These are phyloP conservation scores for Kregervanrija fluxuum DNA, from an alignment of 805 yeast genomes.

Conservation along the genomic window DNA sequence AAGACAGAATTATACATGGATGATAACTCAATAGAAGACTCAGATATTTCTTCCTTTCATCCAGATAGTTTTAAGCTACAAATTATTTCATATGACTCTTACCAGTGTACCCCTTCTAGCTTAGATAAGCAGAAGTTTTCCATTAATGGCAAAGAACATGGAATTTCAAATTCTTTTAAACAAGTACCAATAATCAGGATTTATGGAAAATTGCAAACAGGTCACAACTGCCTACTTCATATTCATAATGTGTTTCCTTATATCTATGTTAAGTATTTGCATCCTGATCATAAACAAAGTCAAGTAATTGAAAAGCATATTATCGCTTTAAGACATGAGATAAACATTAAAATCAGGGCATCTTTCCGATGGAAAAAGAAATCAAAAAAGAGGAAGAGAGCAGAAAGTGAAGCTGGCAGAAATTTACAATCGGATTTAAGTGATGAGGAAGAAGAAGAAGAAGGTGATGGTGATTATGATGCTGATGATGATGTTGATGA, in stretches of 20 bases:
- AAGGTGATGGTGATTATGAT: slow-evolving; percentile 9
- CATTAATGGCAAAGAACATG: slow-evolving; percentile 15
- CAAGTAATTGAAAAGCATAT: slow-evolving; percentile 28
- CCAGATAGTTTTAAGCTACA: slow-evolving; percentile 39
- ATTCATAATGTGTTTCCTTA: slow-evolving; percentile 85
- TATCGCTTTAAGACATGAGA: slow-evolving; percentile 29
- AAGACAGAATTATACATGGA: too few relatives aligned
- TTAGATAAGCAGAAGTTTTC: slow-evolving; percentile 41
- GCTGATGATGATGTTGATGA: slow-evolving; percentile 10
- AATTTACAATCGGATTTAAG: slow-evolving; percentile 4
- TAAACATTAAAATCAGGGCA: slow-evolving; percentile 37
- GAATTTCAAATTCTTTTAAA: slow-evolving; percentile 17
- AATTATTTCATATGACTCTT: slow-evolving; percentile 58
- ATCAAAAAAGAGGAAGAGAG: slow-evolving; percentile 8
- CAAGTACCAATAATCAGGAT: slow-evolving; percentile 73
- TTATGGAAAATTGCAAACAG: slow-evolving; percentile 62
- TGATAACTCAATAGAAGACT: too few relatives aligned
- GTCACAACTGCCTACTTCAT: slow-evolving; percentile 58
- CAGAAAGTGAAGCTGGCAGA: slow-evolving; percentile 2
- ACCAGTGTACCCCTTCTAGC: slow-evolving; percentile 46
- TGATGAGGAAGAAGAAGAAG: slow-evolving; percentile 12
- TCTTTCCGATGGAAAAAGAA: slow-evolving; percentile 28
- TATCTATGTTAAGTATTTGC: slow-evolving; percentile 38
- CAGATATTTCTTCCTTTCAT: slow-evolving; percentile 3
- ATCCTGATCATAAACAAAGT: slow-evolving; percentile 41